Evolutionary conservation across 1,139 yeast species (phyloP).

Genomic region (Taphrina sp.): DNA sequence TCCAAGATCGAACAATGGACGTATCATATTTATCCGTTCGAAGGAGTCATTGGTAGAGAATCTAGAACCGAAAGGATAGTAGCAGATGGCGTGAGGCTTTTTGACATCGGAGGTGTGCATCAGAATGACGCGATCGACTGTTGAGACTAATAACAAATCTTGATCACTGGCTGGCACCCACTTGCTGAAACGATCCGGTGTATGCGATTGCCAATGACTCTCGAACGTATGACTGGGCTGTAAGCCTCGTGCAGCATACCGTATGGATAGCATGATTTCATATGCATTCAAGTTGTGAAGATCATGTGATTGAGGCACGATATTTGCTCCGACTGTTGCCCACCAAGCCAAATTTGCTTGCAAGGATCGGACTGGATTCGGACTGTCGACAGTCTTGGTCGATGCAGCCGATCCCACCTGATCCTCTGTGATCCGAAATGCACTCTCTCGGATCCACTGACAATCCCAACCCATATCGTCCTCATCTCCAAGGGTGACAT

Average conservation of each 20-base stretch:
- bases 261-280: conserved; percentile 2
- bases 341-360: conserved; percentile 7
- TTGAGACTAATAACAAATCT: conserved; percentile 1
- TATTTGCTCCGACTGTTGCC: conserved; percentile 9
- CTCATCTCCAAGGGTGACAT: neutral
- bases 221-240: neutral
- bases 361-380: conserved; percentile 1
- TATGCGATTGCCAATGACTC: conserved; percentile 7
- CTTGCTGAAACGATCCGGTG: neutral
- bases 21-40: conserved; percentile 6
- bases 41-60: conserved; percentile 3
- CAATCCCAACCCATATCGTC: conserved; percentile 9
- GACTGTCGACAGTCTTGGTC: neutral
- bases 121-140: conserved; percentile 4
- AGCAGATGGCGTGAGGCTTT: conserved; percentile 4
- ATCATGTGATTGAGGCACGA: conserved; percentile 4
- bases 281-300: neutral
- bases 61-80: conserved; percentile 9
- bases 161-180: neutral
- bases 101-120: conserved; percentile 1
- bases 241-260: conserved; percentile 2
- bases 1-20: conserved; percentile 57
- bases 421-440: neutral
- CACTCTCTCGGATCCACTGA: neutral
- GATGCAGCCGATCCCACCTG: neutral